A percentile compares a stretch with the other conserved stretches of the same genome.
phyloP scores from a whole-genome alignment of 306 rosid genomes.

The Senna siamea region DNA sequence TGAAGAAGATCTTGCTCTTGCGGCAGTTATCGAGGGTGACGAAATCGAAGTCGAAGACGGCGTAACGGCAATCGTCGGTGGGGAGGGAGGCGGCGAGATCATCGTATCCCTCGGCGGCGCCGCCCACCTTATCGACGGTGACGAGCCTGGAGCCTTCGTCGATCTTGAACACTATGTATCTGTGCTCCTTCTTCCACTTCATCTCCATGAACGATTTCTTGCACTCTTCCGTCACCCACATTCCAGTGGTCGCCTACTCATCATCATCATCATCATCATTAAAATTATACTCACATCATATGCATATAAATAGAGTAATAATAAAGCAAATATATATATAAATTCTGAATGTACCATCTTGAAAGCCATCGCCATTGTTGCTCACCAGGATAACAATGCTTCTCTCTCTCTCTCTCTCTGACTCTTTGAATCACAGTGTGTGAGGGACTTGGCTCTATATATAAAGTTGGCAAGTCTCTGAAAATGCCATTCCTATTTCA shows the following conservation, averaged over 20 bases:
- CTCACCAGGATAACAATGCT: background rate
- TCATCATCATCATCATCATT: background rate
- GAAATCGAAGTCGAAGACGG: constrained; percentile 76
- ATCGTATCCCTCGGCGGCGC: constrained; percentile 65
- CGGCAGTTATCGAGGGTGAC: constrained; percentile 78
- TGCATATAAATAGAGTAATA: too few species aligned
- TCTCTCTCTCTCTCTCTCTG: background rate
- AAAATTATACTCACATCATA: too few species aligned
- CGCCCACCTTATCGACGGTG: constrained; percentile 78
- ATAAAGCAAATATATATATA: too few species aligned
- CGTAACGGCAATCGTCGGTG: constrained; percentile 68
- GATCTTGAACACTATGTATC: constrained; percentile 82
- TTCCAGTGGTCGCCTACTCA: constrained; percentile 79
- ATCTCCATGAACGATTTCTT: constrained; percentile 81
- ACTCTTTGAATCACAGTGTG: background rate
- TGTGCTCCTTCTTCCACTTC: constrained; percentile 86
- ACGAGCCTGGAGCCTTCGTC: constrained; percentile 67
- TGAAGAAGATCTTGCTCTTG: constrained; percentile 88
- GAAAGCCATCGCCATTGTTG: constrained; percentile 87
- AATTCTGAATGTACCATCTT: constrained; percentile 61
- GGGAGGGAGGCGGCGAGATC: constrained; percentile 74
- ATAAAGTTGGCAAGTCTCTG: background rate
- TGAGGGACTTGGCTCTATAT: background rate
- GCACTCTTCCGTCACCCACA: constrained; percentile 90
- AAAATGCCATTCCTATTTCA: background rate